Conservation (phyloP, 1,139 yeast genomes). For the Hemisphaericaspora lyxosophila region DNA sequence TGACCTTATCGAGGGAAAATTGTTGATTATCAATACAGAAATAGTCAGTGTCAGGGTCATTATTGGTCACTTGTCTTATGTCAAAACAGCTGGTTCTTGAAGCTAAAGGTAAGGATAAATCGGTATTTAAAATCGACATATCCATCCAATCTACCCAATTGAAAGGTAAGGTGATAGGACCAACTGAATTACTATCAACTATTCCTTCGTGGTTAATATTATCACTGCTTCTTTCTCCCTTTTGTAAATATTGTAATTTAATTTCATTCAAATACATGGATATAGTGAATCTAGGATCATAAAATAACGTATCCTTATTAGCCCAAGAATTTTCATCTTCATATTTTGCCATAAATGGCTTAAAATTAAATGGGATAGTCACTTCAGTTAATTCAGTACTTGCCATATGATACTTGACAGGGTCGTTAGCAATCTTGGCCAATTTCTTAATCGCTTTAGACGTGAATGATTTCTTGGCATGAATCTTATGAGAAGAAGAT, state of each 20-base stretch:
- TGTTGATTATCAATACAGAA: constrained; percentile 23
- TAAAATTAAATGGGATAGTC: constrained; percentile 13
- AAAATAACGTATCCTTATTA: constrained; percentile 12
- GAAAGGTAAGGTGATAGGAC: constrained; percentile 28
- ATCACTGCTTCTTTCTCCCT: too few species aligned
- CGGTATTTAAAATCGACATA: constrained; percentile 35
- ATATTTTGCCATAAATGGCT: constrained; percentile 13
- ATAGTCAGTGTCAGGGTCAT: constrained; percentile 21
- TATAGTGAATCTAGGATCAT: constrained; percentile 50
- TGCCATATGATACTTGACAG: constrained; percentile 21
- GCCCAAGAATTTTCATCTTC: constrained; percentile 17
- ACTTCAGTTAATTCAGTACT: constrained; percentile 19
- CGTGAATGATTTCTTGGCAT: too few species aligned
- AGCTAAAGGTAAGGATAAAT: constrained; percentile 26
- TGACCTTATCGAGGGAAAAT: constrained; percentile 21
- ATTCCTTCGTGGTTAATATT: not conserved
- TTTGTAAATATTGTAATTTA: constrained; percentile 14
- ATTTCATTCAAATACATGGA: constrained; percentile 40
- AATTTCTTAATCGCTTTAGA: constrained; percentile 9
- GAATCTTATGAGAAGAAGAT: too few species aligned
- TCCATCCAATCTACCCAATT: constrained; percentile 31
- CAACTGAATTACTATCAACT: constrained; percentile 2
- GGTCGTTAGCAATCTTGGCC: constrained; percentile 15
- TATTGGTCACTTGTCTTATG: constrained; percentile 19
- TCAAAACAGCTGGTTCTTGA: constrained; percentile 22